Conservation (phyloP, 176 grass and related monocot species). For the Carex kokanica region DNA sequence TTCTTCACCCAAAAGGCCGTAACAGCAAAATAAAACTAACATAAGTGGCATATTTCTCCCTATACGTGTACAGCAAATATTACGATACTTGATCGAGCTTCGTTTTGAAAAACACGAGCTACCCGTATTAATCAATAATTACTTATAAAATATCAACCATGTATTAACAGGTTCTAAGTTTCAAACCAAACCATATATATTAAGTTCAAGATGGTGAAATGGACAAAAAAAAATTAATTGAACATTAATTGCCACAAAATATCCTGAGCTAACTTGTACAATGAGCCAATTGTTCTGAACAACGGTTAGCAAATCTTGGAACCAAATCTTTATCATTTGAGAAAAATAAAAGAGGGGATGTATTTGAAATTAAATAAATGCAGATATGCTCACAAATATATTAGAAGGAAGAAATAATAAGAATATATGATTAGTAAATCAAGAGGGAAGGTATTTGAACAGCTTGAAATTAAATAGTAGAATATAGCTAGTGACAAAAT, state of each 20-base stretch:
- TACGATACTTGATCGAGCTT: no score
- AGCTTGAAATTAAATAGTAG: not conserved
- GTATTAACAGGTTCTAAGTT: not conserved
- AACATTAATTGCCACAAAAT: not conserved
- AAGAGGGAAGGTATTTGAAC: not conserved
- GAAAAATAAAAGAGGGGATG: not conserved
- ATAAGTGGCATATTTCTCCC: no score
- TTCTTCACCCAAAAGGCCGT: no score
- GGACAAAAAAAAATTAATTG: not conserved
- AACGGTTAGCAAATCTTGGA: no score
- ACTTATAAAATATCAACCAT: not conserved
- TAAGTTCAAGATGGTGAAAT: not conserved
- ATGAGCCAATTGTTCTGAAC: not conserved
- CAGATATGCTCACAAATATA: not conserved
- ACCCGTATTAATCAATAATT: not conserved
- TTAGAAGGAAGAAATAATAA: not conserved
- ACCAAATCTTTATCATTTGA: not conserved
- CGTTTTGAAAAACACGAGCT: no score
- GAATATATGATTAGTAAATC: not conserved
- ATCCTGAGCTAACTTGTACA: not conserved
- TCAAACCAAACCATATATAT: no score
- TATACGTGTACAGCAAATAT: no score
- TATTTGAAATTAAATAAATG: not conserved
- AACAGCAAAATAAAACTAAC: no score
- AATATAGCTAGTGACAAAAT: not conserved